A percentile compares a stretch with the other conserved stretches of the same genome.
These are phyloP conservation scores for Aspergillus calidoustus DNA, from an alignment of 2,329 filamentous ascomycete species.

Conservation along the genomic window DNA sequence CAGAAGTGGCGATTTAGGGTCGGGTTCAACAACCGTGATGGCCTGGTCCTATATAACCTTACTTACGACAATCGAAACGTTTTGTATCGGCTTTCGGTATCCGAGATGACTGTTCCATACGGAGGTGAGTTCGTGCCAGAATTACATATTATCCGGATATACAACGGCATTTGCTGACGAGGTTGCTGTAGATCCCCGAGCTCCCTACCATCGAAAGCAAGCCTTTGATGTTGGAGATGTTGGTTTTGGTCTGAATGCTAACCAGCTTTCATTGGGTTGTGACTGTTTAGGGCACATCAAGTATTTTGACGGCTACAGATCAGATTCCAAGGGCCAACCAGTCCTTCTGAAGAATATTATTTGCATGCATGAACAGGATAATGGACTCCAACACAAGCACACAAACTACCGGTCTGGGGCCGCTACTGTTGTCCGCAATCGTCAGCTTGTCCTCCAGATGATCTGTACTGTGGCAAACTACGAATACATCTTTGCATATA, in stretches of 20 bases:
- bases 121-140: constrained; percentile 35
- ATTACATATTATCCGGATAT: neutral
- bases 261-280: constrained; percentile 71
- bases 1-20: constrained; percentile 69
- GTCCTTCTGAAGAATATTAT: constrained; percentile 67
- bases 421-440: constrained; percentile 65
- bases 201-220: constrained; percentile 71
- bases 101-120: constrained; percentile 65
- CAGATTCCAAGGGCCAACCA: constrained; percentile 63
- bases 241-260: constrained; percentile 69
- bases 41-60: constrained; percentile 70
- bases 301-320: constrained; percentile 65
- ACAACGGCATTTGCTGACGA: neutral
- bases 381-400: constrained; percentile 72
- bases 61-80: constrained; percentile 66
- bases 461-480: constrained; percentile 76
- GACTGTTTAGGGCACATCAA: constrained; percentile 73
- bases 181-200: constrained; percentile 64
- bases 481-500: constrained; percentile 73
- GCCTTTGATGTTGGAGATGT: constrained; percentile 73
- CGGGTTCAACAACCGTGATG: constrained; percentile 67
- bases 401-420: constrained; percentile 71
- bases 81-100: constrained; percentile 69
- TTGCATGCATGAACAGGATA: constrained; percentile 73
- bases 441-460: constrained; percentile 69